Evolutionary conservation across 306 rosid genomes (phyloP), one percentile per base, ranked within the genome.

Genomic region (Lathyrus sativus): DNA sequence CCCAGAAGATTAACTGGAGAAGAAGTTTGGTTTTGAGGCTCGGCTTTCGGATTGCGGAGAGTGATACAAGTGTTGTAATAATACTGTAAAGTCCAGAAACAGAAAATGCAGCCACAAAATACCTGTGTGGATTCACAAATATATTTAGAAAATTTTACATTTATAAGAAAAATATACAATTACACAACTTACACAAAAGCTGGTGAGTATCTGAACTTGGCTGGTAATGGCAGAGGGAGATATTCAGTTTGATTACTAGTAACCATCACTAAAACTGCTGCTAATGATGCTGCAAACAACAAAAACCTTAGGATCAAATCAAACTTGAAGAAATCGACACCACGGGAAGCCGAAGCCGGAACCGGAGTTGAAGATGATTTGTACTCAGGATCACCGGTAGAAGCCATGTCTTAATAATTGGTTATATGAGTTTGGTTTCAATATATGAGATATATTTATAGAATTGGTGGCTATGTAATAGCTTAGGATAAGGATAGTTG

Each of bases 161-260:
- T 24, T 2, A 24, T 24, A 24, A n/a, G n/a, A n/a, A n/a, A n/a
- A n/a, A n/a, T n/a, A n/a, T n/a, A n/a, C n/a, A n/a, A n/a, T n/a
- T n/a, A n/a, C n/a, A n/a, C n/a, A 15, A 62, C 95, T 83, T 68
- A 90, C 98, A 85, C 77, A 68, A 82, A 84, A 28, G 98, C 91
- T 2, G 97, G 95, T n/a, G 96, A 86, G 74, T 93, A 11, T 17
- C 79, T 76, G 60, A 88, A 93, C 75, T 93, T 88, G 83, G 89
- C 90, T 17, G 71, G 49, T 24, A 11, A 0, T n/a, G 46, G 61
- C 11, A 12, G 0, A 67, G 45, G 65, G 4, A 11, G 1, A 54
- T 18, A 1, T 38, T 82, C 65, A 0, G 91, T 88, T 75, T 93
- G 86, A 19, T 93, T 58, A 69, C 95, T 72, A 31, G 96, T 93